Percentiles rank a stretch among this genome's conserved stretches.
Evolutionary conservation across 768 basidiomycete genomes (phyloP).

Genomic region (Guyanaporus albipodus): DNA sequence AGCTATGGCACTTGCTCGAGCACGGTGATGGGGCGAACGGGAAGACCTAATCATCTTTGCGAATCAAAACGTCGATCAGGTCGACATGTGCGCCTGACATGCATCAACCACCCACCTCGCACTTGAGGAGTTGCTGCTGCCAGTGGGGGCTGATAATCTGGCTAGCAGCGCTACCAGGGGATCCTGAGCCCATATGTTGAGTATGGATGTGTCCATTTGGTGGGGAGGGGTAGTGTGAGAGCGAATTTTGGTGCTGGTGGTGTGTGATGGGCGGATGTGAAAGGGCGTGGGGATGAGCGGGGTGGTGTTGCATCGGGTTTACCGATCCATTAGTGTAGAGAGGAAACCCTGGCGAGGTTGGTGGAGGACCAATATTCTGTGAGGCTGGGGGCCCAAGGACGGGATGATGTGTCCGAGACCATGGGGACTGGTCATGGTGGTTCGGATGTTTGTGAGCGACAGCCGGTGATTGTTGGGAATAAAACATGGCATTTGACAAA

Average conservation of each 20-base stretch:
- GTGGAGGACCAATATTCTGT: conserved; percentile 53
- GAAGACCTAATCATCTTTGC: conserved; percentile 77
- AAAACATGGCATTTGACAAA: conserved; percentile 65
- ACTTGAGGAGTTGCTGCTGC: conserved; percentile 92
- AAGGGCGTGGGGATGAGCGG: conserved; percentile 50
- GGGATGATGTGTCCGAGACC: conserved; percentile 60
- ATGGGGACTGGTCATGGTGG: conserved; percentile 73
- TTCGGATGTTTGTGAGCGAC: conserved; percentile 71
- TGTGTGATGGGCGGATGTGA: conserved; percentile 50
- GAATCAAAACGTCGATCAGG: conserved; percentile 21
- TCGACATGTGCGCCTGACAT: conserved; percentile 15
- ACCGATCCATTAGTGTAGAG: conserved; percentile 70
- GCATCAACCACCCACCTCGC: conserved; percentile 63
- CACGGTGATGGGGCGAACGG: conserved; percentile 89
- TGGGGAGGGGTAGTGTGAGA: conserved; percentile 78
- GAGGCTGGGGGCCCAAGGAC: conserved; percentile 44
- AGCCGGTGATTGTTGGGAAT: conserved; percentile 79
- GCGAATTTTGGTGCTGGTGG: conserved; percentile 78
- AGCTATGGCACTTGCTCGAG: conserved; percentile 92
- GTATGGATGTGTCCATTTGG: conserved; percentile 61
- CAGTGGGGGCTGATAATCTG: conserved; percentile 80
- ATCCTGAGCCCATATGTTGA: conserved; percentile 56
- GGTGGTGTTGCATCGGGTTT: conserved; percentile 58
- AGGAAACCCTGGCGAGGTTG: conserved; percentile 70
- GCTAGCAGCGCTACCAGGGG: conserved; percentile 49